Conservation (phyloP, 2,329 filamentous ascomycete genomes). For the Botryosphaeria dothidea region DNA sequence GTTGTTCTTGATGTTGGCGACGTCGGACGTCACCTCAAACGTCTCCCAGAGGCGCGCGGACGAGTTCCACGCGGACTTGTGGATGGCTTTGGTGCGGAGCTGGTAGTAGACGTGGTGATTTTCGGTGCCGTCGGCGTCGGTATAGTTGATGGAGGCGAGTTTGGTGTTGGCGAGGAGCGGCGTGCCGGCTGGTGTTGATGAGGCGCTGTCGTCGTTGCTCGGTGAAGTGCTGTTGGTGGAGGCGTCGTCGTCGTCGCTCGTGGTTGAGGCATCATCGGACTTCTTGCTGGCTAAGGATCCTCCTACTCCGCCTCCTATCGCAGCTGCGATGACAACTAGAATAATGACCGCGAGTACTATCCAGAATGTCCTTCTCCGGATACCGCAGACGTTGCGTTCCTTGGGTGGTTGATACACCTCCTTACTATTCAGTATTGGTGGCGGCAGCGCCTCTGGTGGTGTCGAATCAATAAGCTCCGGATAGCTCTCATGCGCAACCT, state of each 20-base stretch:
- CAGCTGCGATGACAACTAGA: background rate
- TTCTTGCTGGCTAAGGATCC: background rate
- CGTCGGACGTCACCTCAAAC: background rate
- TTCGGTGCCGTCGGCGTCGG: background rate
- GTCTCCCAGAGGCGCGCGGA: background rate
- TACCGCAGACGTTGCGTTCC: background rate
- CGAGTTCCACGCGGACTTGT: constrained; percentile 1
- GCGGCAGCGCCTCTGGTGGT: background rate
- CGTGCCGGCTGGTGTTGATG: background rate
- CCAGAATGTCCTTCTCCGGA: background rate
- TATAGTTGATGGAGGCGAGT: background rate
- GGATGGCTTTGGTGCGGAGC: background rate
- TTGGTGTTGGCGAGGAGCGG: background rate
- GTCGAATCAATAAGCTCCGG: background rate
- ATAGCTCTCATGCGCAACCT: background rate
- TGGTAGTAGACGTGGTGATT: constrained; percentile 9
- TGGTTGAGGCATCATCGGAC: background rate
- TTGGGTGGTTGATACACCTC: background rate
- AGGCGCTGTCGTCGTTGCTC: background rate
- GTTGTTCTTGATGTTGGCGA: background rate
- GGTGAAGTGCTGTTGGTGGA: background rate
- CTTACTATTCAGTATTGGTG: background rate
- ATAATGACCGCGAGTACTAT: background rate
- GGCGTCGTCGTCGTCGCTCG: background rate
- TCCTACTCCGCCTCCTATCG: background rate